These are phyloP conservation scores for Chlamydomonas sp. DNA, from an alignment of 139 green algal species.

Conservation along the genomic window DNA sequence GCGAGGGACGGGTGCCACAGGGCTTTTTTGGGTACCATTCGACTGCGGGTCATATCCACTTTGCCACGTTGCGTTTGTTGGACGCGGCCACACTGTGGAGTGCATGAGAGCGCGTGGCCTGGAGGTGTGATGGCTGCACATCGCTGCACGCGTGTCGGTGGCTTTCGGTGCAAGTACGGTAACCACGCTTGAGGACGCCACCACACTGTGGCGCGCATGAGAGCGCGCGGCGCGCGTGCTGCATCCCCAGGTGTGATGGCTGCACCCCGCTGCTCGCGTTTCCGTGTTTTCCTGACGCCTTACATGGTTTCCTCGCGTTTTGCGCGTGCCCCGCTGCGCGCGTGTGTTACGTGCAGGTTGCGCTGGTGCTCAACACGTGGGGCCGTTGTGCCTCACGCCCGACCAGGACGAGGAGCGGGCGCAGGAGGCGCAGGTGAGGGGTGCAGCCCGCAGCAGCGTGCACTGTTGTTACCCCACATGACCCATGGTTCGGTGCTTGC, in stretches of 20 bases:
- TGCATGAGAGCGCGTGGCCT: no score
- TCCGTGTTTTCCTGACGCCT: no score
- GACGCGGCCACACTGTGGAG: neutral
- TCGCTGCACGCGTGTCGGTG: no score
- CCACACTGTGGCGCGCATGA: no score
- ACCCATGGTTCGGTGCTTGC: no score
- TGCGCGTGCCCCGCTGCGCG: neutral
- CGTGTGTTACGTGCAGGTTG: slow-evolving; percentile 17
- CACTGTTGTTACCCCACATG: no score
- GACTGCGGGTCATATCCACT: neutral
- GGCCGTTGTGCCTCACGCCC: slow-evolving; percentile 32
- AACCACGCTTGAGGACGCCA: no score
- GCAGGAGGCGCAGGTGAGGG: slow-evolving; percentile 8
- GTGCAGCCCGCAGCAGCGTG: neutral
- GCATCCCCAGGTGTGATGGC: no score
- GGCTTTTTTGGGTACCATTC: neutral
- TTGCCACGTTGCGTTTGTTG: neutral
- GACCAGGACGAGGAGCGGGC: slow-evolving; percentile 31
- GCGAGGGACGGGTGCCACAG: neutral
- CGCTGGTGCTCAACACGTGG: slow-evolving; percentile 43
- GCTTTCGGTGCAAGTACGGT: no score
- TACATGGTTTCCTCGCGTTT: neutral
- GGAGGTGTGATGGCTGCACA: no score
- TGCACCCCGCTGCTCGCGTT: no score
- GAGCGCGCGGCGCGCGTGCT: no score